phyloP scores from a whole-genome alignment of 2,329 filamentous ascomycete genomes.

The Rhynchosporium secalis region DNA sequence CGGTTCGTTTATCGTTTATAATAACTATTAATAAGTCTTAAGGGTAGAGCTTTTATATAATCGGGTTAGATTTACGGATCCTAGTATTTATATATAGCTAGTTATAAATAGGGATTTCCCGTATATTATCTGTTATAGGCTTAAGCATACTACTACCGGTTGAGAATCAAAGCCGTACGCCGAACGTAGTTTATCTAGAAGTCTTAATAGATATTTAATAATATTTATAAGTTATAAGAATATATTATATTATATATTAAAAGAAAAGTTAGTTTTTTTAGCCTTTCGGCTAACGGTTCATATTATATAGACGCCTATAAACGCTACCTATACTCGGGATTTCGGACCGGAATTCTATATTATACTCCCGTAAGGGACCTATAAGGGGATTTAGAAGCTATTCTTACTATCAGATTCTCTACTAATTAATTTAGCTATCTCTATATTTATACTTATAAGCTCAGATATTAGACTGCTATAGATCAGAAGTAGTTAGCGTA shows the following conservation, averaged over 20 bases:
- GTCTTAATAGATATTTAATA: background rate
- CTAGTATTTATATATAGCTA: too few species aligned
- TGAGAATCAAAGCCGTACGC: background rate
- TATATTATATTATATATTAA: background rate
- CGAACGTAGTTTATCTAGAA: background rate
- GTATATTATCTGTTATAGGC: too few species aligned
- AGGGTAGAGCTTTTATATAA: too few species aligned
- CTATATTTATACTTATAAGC: background rate
- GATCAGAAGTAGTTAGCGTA: too few species aligned
- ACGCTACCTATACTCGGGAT: too few species aligned
- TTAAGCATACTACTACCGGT: background rate
- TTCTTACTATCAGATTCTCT: background rate
- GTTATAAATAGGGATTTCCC: too few species aligned
- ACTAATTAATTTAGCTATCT: background rate
- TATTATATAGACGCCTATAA: too few species aligned
- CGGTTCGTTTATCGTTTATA: background rate
- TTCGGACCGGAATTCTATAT: background rate
- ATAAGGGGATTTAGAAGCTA: background rate
- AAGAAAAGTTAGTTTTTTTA: background rate
- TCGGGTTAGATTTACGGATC: too few species aligned
- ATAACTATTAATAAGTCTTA: background rate
- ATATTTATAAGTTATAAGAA: background rate
- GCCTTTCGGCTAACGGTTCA: too few species aligned
- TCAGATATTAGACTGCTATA: background rate
- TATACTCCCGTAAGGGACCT: background rate